These are phyloP conservation scores for Penicillium herquei DNA, from an alignment of 495 filamentous ascomycete species.

Conservation along the genomic window DNA sequence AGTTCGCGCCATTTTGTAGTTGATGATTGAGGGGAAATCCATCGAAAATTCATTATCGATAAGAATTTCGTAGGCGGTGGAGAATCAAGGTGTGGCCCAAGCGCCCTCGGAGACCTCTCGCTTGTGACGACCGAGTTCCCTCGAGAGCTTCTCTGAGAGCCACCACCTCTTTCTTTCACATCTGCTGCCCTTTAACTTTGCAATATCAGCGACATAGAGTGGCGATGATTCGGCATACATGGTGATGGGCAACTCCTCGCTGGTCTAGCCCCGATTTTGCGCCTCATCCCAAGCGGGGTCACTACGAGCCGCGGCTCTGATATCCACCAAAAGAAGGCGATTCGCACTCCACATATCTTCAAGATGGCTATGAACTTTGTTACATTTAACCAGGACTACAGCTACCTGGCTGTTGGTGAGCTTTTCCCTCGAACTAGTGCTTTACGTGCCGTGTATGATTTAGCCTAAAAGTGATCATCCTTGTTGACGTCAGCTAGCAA, in stretches of 20 bases:
- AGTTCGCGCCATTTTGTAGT: constrained; percentile 8
- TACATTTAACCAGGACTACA: constrained; percentile 99
- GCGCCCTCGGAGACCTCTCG: constrained; percentile 30
- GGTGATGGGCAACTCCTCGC: constrained; percentile 25
- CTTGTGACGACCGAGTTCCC: constrained; percentile 34
- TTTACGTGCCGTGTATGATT: neutral
- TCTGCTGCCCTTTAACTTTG: constrained; percentile 1
- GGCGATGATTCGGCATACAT: constrained; percentile 16
- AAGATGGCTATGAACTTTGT: constrained; percentile 89
- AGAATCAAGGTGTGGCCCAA: constrained; percentile 47
- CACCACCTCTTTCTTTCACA: constrained; percentile 12
- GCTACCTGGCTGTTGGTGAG: constrained; percentile 88
- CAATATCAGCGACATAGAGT: neutral
- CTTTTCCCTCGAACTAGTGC: neutral
- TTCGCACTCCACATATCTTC: constrained; percentile 3
- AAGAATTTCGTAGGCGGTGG: constrained; percentile 23
- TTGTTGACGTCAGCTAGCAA: constrained; percentile 56
- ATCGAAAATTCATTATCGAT: constrained; percentile 12
- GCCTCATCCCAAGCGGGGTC: constrained; percentile 23
- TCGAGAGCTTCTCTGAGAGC: constrained; percentile 4
- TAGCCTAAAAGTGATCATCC: constrained; percentile 4
- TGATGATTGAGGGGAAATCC: neutral
- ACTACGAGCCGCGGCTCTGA: constrained; percentile 12
- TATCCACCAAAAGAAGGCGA: constrained; percentile 10
- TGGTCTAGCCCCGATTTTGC: constrained; percentile 13